These are phyloP conservation scores for Magnusiomyces suaveolens DNA, from an alignment of 1,139 yeast genomes.

Conservation along the genomic window DNA sequence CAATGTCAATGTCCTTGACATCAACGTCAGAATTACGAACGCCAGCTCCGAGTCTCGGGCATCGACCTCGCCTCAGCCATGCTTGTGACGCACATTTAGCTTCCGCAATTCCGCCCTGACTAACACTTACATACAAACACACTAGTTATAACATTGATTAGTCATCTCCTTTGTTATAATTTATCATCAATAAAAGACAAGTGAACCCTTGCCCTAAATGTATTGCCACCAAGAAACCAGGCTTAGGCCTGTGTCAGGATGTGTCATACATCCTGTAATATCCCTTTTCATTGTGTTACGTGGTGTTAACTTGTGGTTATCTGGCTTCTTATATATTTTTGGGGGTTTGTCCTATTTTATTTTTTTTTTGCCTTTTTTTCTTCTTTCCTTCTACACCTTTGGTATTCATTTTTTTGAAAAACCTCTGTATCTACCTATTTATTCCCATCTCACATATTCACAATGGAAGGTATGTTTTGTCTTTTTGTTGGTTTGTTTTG, in stretches of 20 bases:
- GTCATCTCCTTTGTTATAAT: too few species aligned
- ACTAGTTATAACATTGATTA: too few species aligned
- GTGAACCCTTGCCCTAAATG: too few species aligned
- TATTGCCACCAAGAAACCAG: neutral
- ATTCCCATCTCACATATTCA: slow-evolving; percentile 7
- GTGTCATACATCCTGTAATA: neutral
- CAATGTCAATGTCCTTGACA: too few species aligned
- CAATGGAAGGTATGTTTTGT: slow-evolving; percentile 25
- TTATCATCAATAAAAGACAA: too few species aligned
- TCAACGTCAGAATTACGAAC: too few species aligned
- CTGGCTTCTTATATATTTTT: neutral
- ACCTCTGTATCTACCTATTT: slow-evolving; percentile 6
- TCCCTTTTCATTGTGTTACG: too few species aligned
- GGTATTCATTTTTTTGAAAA: slow-evolving; percentile 9
- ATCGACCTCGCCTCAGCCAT: too few species aligned
- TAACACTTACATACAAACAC: too few species aligned
- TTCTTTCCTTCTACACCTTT: slow-evolving; percentile 14
- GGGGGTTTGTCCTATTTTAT: slow-evolving; percentile 11
- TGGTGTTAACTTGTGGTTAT: neutral
- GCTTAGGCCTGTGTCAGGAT: neutral
- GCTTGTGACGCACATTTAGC: too few species aligned
- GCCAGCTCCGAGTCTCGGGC: too few species aligned
- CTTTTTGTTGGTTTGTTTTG: slow-evolving; percentile 1
- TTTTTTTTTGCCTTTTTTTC: slow-evolving; percentile 17
- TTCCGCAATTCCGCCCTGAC: too few species aligned